Conservation (phyloP, 352 stramenopile genomes). For the Thalassiosira allenii region DNA sequence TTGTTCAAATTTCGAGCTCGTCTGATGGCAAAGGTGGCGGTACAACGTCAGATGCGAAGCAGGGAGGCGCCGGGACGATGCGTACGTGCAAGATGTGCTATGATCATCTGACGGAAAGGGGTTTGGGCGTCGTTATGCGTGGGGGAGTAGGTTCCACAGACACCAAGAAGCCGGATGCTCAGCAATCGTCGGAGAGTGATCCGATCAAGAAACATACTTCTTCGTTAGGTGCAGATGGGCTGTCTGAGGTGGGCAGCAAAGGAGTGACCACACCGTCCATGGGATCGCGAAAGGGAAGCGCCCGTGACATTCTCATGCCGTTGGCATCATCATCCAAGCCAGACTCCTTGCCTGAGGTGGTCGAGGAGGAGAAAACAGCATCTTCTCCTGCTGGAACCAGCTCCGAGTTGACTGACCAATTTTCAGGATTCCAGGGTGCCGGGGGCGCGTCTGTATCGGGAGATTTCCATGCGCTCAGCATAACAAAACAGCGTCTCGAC, state of each 20-base stretch:
- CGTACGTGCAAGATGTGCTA: constrained; percentile 83
- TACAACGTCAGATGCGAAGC: no score
- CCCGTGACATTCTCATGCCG: constrained; percentile 45
- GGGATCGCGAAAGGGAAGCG: constrained; percentile 2
- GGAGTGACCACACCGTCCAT: not conserved
- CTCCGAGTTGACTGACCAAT: constrained; percentile 41
- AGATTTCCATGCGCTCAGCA: constrained; percentile 56
- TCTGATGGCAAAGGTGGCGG: not conserved
- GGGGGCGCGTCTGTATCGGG: constrained; percentile 13
- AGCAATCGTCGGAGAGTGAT: no score
- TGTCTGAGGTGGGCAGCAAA: constrained; percentile 1
- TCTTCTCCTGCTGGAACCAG: constrained; percentile 4
- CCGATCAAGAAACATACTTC: no score
- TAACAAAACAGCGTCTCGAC: constrained; percentile 59
- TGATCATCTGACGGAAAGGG: constrained; percentile 75
- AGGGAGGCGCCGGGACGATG: constrained; percentile 52
- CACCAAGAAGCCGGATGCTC: constrained; percentile 1
- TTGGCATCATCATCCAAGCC: no score
- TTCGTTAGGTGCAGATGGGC: constrained; percentile 1
- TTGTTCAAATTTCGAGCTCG: constrained; percentile 68
- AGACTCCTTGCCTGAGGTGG: no score
- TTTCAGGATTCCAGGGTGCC: constrained; percentile 38
- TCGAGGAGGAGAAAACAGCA: no score
- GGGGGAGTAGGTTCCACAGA: not conserved
- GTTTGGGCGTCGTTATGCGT: constrained; percentile 54